Evolutionary conservation across 768 basidiomycete species (phyloP).

Genomic region (Leucocoprinus birnbaumii): DNA sequence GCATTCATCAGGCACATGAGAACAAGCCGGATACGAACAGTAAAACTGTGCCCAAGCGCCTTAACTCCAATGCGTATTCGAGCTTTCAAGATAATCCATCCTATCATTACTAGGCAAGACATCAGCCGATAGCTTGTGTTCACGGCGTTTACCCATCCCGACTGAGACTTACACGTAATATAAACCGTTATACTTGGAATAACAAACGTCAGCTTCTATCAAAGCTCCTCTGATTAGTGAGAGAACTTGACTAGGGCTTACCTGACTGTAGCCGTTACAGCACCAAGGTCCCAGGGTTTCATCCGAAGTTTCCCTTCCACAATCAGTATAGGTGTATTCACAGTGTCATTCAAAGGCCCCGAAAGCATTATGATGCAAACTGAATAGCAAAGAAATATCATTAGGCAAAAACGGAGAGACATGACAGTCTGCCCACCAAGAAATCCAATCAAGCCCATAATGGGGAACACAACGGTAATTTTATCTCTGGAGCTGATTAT

Average conservation of each 20-base stretch:
- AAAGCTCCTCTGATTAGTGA: no score
- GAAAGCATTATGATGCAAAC: background rate
- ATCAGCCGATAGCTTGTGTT: no score
- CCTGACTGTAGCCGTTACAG: background rate
- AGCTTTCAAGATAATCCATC: background rate
- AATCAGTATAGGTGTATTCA: background rate
- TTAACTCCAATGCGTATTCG: background rate
- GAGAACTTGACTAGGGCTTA: background rate
- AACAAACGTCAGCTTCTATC: no score
- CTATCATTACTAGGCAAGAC: background rate
- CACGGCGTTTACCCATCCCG: no score
- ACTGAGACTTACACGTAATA: background rate
- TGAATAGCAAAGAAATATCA: background rate
- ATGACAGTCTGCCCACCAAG: background rate
- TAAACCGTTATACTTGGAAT: background rate
- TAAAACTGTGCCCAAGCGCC: background rate
- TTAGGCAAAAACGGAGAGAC: background rate
- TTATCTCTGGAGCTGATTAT: background rate
- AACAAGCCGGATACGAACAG: background rate
- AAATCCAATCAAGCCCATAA: background rate
- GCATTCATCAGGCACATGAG: background rate
- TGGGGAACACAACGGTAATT: background rate
- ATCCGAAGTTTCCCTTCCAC: background rate
- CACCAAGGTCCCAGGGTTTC: background rate
- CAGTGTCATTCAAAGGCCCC: background rate